These are phyloP conservation scores for Ceratorhiza oryzae-sativae DNA, from an alignment of 1,284 basidiomycete genomes.

Conservation along the genomic window DNA sequence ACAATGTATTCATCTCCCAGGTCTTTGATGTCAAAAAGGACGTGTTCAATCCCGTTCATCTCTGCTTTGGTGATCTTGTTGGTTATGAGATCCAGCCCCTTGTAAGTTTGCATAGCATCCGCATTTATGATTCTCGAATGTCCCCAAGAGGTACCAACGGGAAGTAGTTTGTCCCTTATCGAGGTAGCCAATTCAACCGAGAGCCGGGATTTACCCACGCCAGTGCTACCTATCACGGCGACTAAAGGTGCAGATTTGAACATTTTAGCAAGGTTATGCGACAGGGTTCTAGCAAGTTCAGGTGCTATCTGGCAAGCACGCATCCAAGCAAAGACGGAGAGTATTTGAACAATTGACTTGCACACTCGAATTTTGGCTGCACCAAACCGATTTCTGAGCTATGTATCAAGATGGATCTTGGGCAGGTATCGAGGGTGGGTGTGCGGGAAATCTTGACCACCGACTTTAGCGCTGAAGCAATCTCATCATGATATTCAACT, in stretches of 20 bases:
- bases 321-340: neutral
- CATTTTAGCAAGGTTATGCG: constrained; percentile 42
- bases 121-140: constrained; percentile 87
- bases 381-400: no score
- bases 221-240: constrained; percentile 92
- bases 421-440: no score
- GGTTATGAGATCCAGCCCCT: constrained; percentile 92
- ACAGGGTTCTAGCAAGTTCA: neutral
- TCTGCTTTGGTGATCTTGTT: constrained; percentile 89
- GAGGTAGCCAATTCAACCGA: constrained; percentile 84
- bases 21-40: constrained; percentile 85
- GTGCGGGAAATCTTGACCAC: no score
- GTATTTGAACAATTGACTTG: no score
- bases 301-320: neutral
- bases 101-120: constrained; percentile 98
- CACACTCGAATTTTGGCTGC: no score
- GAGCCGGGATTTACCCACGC: constrained; percentile 95
- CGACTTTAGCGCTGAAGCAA: no score
- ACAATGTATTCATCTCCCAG: constrained; percentile 89
- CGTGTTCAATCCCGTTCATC: constrained; percentile 83
- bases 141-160: constrained; percentile 52
- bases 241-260: constrained; percentile 63
- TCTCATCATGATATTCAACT: no score
- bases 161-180: constrained; percentile 47
- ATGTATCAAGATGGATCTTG: no score